Evolutionary conservation across 2,329 filamentous ascomycete species (phyloP).

Genomic region (Ophiostoma sp.): DNA sequence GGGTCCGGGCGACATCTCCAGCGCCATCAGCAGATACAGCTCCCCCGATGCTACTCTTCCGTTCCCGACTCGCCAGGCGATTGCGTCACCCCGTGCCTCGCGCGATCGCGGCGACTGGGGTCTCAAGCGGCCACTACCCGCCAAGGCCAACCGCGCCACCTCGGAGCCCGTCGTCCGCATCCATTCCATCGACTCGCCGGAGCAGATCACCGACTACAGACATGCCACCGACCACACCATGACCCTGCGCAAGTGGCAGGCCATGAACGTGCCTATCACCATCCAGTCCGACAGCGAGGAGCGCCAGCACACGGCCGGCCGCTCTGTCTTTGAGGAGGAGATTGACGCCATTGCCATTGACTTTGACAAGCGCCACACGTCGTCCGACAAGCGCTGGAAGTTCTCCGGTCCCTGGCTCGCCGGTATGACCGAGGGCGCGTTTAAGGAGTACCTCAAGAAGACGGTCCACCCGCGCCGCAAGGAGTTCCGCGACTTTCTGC

Average conservation of each 20-base stretch:
- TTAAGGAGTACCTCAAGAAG: conserved; percentile 50
- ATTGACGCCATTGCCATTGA: conserved; percentile 48
- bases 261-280: conserved; percentile 65
- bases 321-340: conserved; percentile 56
- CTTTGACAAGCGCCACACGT: conserved; percentile 32
- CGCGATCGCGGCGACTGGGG: conserved; percentile 83
- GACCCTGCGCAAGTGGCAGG: conserved; percentile 79
- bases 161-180: conserved; percentile 72
- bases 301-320: conserved; percentile 31
- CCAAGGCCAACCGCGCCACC: conserved; percentile 65
- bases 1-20: conserved; percentile 48
- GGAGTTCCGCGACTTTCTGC: conserved; percentile 52
- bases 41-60: conserved; percentile 68
- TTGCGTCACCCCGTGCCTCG: conserved; percentile 70
- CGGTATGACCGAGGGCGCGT: conserved; percentile 55
- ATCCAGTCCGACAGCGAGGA: conserved; percentile 27
- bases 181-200: conserved; percentile 72
- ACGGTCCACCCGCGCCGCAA: conserved; percentile 48
- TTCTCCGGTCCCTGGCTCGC: conserved; percentile 63
- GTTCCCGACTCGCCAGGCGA: conserved; percentile 76
- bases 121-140: conserved; percentile 75
- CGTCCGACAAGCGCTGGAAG: conserved; percentile 55
- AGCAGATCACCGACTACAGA: conserved; percentile 84
- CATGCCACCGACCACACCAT: conserved; percentile 76
- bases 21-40: conserved; percentile 39